Conservation (phyloP, 306 rosid genomes). For the Vigna mungo region DNA sequence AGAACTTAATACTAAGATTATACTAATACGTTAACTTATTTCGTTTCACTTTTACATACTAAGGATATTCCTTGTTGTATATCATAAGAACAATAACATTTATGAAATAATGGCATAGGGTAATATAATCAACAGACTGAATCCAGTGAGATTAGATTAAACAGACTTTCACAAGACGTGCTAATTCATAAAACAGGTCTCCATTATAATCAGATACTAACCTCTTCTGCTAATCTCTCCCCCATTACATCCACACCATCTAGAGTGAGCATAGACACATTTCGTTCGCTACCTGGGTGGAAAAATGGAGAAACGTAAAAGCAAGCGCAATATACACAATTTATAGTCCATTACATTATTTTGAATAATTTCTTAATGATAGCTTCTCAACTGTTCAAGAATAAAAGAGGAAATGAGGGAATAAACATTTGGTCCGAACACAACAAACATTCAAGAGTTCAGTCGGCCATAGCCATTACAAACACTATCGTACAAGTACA, state of each 20-base stretch:
- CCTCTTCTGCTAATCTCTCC: conserved; percentile 89
- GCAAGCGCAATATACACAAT: conserved; percentile 12
- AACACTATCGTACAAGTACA: neutral
- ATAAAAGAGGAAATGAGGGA: neutral
- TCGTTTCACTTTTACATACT: neutral
- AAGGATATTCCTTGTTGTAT: conserved; percentile 4
- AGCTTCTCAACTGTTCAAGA: neutral
- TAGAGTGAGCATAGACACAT: conserved; percentile 73
- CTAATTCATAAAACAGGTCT: conserved; percentile 30
- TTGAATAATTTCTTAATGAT: conserved; percentile 1
- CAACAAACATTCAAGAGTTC: neutral
- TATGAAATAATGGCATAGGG: conserved; percentile 18
- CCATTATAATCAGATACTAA: conserved; percentile 41
- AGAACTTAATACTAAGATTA: neutral
- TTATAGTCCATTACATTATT: neutral
- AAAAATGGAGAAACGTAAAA: conserved; percentile 26
- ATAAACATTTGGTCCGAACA: conserved; percentile 2
- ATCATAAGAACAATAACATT: conserved; percentile 22
- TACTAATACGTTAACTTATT: neutral
- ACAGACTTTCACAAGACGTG: conserved; percentile 30
- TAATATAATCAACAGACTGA: conserved; percentile 23
- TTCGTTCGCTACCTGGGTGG: conserved; percentile 85
- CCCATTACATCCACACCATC: conserved; percentile 99
- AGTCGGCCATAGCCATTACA: neutral
- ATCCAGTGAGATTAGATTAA: conserved; percentile 20